phyloP scores from a whole-genome alignment of 2,329 filamentous ascomycete genomes.

The Aureobasidium zeae region DNA sequence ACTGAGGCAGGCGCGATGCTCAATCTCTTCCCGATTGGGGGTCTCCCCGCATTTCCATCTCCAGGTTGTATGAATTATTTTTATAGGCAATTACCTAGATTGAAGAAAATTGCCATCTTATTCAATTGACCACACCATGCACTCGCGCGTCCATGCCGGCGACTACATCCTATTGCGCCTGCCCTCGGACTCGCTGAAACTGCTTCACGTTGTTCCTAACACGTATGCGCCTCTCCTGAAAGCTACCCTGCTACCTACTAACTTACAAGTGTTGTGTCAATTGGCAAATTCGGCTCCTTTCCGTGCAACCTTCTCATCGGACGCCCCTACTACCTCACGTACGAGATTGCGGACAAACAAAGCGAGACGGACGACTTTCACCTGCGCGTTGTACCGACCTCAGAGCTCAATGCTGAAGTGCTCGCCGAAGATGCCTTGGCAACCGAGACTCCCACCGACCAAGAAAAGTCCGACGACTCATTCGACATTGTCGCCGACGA shows the following conservation, averaged over 20 bases:
- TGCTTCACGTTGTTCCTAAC: constrained; percentile 52
- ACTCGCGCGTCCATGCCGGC: constrained; percentile 41
- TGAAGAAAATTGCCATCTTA: no score
- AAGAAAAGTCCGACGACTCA: constrained; percentile 22
- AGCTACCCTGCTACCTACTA: not conserved
- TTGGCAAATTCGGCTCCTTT: constrained; percentile 90
- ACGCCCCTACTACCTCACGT: constrained; percentile 86
- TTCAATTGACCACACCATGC: no score
- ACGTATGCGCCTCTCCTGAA: constrained; percentile 46
- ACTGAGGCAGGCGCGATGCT: not conserved
- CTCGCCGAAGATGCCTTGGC: constrained; percentile 50
- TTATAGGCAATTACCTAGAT: no score
- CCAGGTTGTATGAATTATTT: no score
- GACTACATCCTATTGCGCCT: constrained; percentile 47
- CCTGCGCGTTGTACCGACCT: constrained; percentile 67
- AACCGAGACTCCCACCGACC: constrained; percentile 14
- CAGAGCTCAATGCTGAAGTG: constrained; percentile 72
- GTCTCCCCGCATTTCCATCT: no score
- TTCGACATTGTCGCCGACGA: constrained; percentile 42
- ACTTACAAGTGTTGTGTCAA: constrained; percentile 47
- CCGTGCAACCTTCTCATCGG: constrained; percentile 80
- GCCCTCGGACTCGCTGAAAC: constrained; percentile 49
- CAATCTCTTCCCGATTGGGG: no score
- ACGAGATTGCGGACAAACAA: constrained; percentile 68
- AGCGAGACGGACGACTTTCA: constrained; percentile 52